Base-by-base conservation (phyloP, 2,329 filamentous ascomycete genomes). In the Zelopaecilomyces penicillatus region DNA sequence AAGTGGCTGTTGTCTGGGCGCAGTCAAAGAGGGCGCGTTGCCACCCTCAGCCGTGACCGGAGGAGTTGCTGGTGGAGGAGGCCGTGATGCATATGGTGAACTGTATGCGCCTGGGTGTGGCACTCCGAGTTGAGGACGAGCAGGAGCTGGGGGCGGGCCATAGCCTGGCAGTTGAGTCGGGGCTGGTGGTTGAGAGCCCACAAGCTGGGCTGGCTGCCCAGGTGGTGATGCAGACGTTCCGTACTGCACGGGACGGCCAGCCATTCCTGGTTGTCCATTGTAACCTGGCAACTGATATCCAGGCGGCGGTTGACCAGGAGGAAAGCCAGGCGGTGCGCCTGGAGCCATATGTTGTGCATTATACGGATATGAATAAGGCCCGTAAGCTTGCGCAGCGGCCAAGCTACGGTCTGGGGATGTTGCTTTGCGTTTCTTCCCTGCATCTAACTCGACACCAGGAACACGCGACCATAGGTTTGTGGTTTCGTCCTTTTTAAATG, bases 391-490 rank as follows among this genome's bases (percentile, higher is more conserved):
- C 2, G 59, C 59, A n/a, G 64, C 56, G n/a, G 64, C 57, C 28
- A 67, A 50, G 5, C 59, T 56, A n/a, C 71, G 68, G 51, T 78
- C 75, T 5, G 74, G 74, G 9, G 75, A 75, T 3, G 63, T 64
- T 4, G 71, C 68, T 56, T 78, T 78, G 50, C 76, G 73, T 59
- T 80, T 79, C 65, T 80, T 80, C 37, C 76, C 76, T 8, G 75
- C 75, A 45, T 81, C 77, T 19, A 81, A 65, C 50, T 78, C 74
- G 28, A 80, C 70, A 2, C 75, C 76, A 2, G 71, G 73, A 26
- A 79, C 73, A 32, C 77, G 74, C 47, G 68, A 71, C 77, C 77
- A 81, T 19, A 76, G 62, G 37, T 74, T 70, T 1, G 72, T 76
- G 29, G 70, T 68, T 33, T 78, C 74, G 48, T 76, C 71, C 57